Evolutionary conservation across 2,329 filamentous ascomycete genomes (phyloP), one percentile per base, ranked within the genome.

Genomic region (Trichoderma sp.): DNA sequence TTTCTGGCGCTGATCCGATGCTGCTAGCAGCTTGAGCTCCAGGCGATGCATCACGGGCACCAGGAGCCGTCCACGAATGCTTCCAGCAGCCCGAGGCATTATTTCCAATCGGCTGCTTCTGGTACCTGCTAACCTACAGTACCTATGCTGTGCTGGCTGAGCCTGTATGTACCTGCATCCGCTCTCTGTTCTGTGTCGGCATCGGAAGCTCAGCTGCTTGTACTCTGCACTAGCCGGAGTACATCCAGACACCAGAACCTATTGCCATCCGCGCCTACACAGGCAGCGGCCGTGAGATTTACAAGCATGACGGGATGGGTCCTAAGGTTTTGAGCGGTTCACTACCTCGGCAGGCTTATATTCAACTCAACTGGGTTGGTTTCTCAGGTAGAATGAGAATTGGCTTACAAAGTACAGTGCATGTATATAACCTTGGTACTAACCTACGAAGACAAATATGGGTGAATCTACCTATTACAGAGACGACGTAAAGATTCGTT

Each of bases 1-100:
- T 53, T 34, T 56, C 35, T 39, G 48, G 45, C 60, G 32, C 60
- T 64, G 48, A 64, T 54, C 61, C 12, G 48, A 56, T 56, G 64
- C 22, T 53, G 39, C 34, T 27, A 59, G 56, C 25, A 53, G 42
- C 54, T 45, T 45, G n/a, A 45, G 42, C 42, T 48, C 58, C 45
- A 42, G 64, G 56, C 56, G 15, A 10, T 32, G 10, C n/a, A 67
- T 61, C 65, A 61, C 48, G 64, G 54, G 52, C 27, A 34, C 52
- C 12, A 15, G 27, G 27, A n/a, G n/a, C n/a, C n/a, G n/a, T n/a
- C n/a, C n/a, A n/a, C n/a, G n/a, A 45, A 45, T 45, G 42, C 42
- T 45, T 19, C 42, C 42, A 45, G 42, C 42, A n/a, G 42, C 2
- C 42, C 42, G 42, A 45, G 42, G 22, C 42, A 45, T 45, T 13